Evolutionary conservation across 768 basidiomycete genomes (phyloP).

Genomic region (Serpula lacrymans): DNA sequence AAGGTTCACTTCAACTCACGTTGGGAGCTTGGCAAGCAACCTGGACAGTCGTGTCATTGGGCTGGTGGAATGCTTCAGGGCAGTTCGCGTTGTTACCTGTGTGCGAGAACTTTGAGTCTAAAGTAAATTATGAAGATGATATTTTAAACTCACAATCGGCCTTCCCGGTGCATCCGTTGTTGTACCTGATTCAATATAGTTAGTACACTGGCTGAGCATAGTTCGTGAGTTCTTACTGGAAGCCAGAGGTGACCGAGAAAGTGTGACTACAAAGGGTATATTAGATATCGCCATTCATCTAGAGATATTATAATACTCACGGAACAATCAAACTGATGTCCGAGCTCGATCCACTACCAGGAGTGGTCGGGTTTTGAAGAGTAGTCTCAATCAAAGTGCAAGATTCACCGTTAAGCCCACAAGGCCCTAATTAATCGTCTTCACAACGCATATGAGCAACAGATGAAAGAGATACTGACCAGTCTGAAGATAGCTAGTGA

Average conservation of each 20-base stretch:
- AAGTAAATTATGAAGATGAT: not conserved
- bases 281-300: too few relatives aligned
- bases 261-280: constrained; percentile 15
- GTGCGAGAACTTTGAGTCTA: not conserved
- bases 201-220: not conserved
- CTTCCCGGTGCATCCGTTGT: constrained; percentile 41
- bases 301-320: constrained; percentile 14
- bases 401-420: constrained; percentile 34
- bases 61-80: constrained; percentile 33
- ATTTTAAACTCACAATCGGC: constrained; percentile 41
- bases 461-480: too few relatives aligned
- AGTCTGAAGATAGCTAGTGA: constrained; percentile 11
- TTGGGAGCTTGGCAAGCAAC: constrained; percentile 35
- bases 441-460: too few relatives aligned
- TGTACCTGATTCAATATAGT: too few relatives aligned
- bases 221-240: constrained; percentile 17
- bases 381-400: constrained; percentile 34
- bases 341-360: constrained; percentile 32
- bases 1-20: constrained; percentile 20
- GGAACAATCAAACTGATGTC: constrained; percentile 32
- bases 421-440: too few relatives aligned
- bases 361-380: constrained; percentile 28
- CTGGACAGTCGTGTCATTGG: constrained; percentile 40
- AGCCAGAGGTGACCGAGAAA: constrained; percentile 34
- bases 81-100: constrained; percentile 35